phyloP scores from a whole-genome alignment of 768 basidiomycete species.

The Tricholomella constricta region DNA sequence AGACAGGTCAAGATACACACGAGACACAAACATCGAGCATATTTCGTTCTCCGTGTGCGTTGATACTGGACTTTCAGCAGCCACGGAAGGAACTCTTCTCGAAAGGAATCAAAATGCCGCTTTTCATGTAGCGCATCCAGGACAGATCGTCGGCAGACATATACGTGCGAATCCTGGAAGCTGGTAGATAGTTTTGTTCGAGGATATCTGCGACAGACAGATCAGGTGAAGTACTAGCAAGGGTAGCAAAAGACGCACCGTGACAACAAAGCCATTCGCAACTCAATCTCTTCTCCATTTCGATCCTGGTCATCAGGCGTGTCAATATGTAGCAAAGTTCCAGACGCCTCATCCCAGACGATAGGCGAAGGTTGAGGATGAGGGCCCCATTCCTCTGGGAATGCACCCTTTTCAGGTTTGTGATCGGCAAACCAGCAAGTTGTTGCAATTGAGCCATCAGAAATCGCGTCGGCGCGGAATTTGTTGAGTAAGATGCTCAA shows the following conservation, averaged over 20 bases:
- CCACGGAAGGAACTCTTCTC: slow-evolving; percentile 93
- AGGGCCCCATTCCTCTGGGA: slow-evolving; percentile 70
- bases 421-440: slow-evolving; percentile 63
- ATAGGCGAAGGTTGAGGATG: slow-evolving; percentile 48
- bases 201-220: slow-evolving; percentile 56
- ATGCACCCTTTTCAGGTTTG: slow-evolving; percentile 52
- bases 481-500: slow-evolving; percentile 74
- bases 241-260: slow-evolving; percentile 41
- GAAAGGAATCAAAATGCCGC: slow-evolving; percentile 73
- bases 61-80: slow-evolving; percentile 85
- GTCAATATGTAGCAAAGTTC: slow-evolving; percentile 73
- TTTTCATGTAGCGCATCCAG: slow-evolving; percentile 73
- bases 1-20: background rate
- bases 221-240: slow-evolving; percentile 5
- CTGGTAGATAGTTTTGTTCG: slow-evolving; percentile 65
- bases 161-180: slow-evolving; percentile 87
- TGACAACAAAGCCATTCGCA: slow-evolving; percentile 75
- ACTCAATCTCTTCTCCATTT: slow-evolving; percentile 68
- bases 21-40: slow-evolving; percentile 48
- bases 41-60: slow-evolving; percentile 57
- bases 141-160: slow-evolving; percentile 77
- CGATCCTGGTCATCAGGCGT: slow-evolving; percentile 67
- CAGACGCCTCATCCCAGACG: slow-evolving; percentile 66
- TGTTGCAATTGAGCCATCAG: slow-evolving; percentile 64
- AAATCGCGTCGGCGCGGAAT: slow-evolving; percentile 72